Conservation (phyloP, 345 rosid genomes). For the Gossypium bickii region DNA sequence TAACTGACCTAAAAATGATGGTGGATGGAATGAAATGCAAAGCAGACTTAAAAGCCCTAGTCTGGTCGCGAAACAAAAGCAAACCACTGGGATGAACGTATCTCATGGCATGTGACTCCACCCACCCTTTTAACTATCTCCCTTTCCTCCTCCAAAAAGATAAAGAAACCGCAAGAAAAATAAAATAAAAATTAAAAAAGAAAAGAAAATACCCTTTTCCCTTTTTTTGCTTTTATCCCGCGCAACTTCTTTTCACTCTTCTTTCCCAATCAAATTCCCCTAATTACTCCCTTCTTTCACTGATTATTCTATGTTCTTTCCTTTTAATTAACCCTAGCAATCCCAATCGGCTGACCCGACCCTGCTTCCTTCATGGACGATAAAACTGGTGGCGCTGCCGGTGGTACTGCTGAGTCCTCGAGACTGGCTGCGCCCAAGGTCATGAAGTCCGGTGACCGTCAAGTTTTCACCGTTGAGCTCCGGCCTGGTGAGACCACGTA, state of each 20-base stretch:
- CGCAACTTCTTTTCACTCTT: not conserved
- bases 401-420: conserved; percentile 33
- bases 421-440: conserved; percentile 42
- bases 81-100: not conserved
- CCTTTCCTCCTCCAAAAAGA: not conserved
- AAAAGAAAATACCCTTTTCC: not conserved
- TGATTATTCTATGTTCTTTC: conserved; percentile 13
- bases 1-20: no score
- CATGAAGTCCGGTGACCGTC: conserved; percentile 58
- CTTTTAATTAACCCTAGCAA: conserved; percentile 22
- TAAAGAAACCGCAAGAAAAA: not conserved
- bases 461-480: conserved; percentile 68
- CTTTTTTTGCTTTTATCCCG: not conserved
- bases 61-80: not conserved
- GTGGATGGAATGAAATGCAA: not conserved
- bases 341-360: conserved; percentile 13
- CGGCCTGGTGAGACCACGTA: conserved; percentile 70
- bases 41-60: not conserved
- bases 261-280: conserved; percentile 3
- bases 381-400: conserved; percentile 19
- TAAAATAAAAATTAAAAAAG: not conserved
- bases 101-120: not conserved
- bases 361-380: conserved; percentile 27
- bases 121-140: not conserved
- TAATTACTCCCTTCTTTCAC: not conserved